Evolutionary conservation across 805 yeast species (phyloP).

Genomic region (Spathaspora girioi): DNA sequence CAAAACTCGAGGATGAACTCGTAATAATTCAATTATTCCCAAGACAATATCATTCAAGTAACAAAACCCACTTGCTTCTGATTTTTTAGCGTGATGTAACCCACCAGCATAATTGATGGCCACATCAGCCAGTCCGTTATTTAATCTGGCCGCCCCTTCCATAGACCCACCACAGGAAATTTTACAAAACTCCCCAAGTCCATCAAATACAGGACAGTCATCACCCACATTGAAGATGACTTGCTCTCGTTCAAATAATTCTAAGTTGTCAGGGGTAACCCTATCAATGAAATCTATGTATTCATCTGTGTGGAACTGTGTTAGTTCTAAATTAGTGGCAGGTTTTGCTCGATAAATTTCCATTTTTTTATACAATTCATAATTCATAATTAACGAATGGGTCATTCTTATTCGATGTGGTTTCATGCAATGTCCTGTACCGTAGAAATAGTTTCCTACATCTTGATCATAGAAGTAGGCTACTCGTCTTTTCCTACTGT

Average conservation of each 20-base stretch:
- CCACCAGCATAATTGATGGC: slow-evolving; percentile 98
- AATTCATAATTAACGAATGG: slow-evolving; percentile 93
- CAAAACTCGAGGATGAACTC: slow-evolving; percentile 88
- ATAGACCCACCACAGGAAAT: slow-evolving; percentile 92
- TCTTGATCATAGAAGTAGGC: slow-evolving; percentile 59
- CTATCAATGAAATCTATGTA: slow-evolving; percentile 88
- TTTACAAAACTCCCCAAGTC: slow-evolving; percentile 86
- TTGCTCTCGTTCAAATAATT: slow-evolving; percentile 81
- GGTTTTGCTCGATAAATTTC: slow-evolving; percentile 96
- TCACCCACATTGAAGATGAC: slow-evolving; percentile 94
- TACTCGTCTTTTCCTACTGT: slow-evolving; percentile 36
- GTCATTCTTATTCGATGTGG: slow-evolving; percentile 99
- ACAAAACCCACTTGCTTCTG: slow-evolving; percentile 94
- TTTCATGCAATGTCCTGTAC: slow-evolving; percentile 98
- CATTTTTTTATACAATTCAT: slow-evolving; percentile 94
- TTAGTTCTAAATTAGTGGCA: slow-evolving; percentile 96
- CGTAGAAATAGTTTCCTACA: slow-evolving; percentile 96
- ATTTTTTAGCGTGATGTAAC: slow-evolving; percentile 94
- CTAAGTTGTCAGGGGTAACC: slow-evolving; percentile 90
- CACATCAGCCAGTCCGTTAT: slow-evolving; percentile 84
- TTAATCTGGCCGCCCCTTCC: slow-evolving; percentile 90
- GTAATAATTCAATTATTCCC: slow-evolving; percentile 77
- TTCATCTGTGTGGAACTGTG: slow-evolving; percentile 97
- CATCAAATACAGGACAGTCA: slow-evolving; percentile 94
- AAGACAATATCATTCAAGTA: slow-evolving; percentile 92